Evolutionary conservation across 75 land plant genomes (phyloP).

Genomic region (Adiantum capillusveneris): DNA sequence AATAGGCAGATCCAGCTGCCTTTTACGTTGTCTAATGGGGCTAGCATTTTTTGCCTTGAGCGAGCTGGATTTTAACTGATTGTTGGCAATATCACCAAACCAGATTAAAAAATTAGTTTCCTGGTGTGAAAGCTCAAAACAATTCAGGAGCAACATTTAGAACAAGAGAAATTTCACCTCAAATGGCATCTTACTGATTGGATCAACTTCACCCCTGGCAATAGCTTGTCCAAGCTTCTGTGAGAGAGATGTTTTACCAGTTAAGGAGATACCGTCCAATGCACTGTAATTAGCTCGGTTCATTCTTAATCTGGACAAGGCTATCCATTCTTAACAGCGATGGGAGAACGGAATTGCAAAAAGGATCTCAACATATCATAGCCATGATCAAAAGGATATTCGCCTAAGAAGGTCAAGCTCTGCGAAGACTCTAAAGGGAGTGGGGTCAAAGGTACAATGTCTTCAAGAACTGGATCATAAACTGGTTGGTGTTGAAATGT

Average conservation of each 20-base stretch:
- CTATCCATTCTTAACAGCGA: no score
- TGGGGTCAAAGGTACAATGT: conserved; percentile 63
- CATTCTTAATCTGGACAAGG: no score
- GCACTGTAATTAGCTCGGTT: no score
- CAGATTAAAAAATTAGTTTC: no score
- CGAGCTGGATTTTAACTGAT: neutral
- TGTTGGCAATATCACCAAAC: neutral
- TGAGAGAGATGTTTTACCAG: conserved; percentile 47
- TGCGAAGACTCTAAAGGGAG: conserved; percentile 25
- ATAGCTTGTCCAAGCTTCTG: conserved; percentile 62
- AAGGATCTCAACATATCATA: no score
- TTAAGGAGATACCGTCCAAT: conserved; percentile 34
- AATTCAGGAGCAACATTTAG: no score
- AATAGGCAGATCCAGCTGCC: conserved; percentile 51
- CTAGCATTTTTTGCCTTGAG: conserved; percentile 20
- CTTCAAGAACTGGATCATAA: conserved; percentile 60
- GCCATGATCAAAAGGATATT: conserved; percentile 54
- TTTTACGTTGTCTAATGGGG: conserved; percentile 24
- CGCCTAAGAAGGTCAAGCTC: conserved; percentile 80
- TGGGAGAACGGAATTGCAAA: no score
- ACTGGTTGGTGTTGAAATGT: conserved; percentile 85
- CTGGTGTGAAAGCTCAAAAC: no score
- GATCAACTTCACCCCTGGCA: conserved; percentile 79
- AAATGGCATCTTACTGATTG: conserved; percentile 60
- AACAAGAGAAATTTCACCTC: conserved; percentile 33